Base-by-base conservation (phyloP, 306 rosid genomes). In the Malus sieversii region DNA sequence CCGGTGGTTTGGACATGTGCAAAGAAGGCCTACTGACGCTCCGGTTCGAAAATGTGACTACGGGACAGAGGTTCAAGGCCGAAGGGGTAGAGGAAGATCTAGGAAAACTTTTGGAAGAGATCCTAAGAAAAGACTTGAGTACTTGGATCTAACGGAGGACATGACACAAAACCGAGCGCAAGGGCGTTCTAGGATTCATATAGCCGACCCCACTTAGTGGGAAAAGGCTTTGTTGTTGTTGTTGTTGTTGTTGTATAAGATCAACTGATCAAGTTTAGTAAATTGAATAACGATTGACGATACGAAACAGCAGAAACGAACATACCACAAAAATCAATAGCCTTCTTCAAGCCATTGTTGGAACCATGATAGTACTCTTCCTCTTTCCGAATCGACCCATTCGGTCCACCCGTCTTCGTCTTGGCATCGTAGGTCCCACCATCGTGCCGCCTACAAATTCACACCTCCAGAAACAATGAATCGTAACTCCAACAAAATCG, bases 371-470 rank as follows among this genome's bases (percentile, higher is more conserved):
- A 84, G 80, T 22, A 90, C 86, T 92, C 99, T 77, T 87, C 97
- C 79, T 89, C 97, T 64, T 75, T 92, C 86, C 97, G 83, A 23
- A 95, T 95, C 18, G 99, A 95, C 46, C 92, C 97, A 58, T 95
- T 92, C 42, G 99, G 90, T 64, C 99, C 99, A 40, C 97, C 97
- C 20, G 96, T 89, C 77, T 89, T 95, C 4, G 90, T 77, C 7
- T 72, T 83, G 22, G 80, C 92, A 66, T 95, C 99, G 77, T 87
- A 92, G 22, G 99, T 95, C 0, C 99, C 97, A 19, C 97, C 99
- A 75, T 92, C 97, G 76, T 95, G 99, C 99, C 99, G 90, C 55
- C 97, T 88, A 70, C 69, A 79, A 73, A 74, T 64, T 68, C 59
- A 72, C 55, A 58, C 38, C 48, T 53, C 66, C 6, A 8, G 22